Evolutionary conservation across 2,329 filamentous ascomycete species (phyloP), one percentile per base, ranked within the genome.

Genomic region (Microdochium bolleyi): DNA sequence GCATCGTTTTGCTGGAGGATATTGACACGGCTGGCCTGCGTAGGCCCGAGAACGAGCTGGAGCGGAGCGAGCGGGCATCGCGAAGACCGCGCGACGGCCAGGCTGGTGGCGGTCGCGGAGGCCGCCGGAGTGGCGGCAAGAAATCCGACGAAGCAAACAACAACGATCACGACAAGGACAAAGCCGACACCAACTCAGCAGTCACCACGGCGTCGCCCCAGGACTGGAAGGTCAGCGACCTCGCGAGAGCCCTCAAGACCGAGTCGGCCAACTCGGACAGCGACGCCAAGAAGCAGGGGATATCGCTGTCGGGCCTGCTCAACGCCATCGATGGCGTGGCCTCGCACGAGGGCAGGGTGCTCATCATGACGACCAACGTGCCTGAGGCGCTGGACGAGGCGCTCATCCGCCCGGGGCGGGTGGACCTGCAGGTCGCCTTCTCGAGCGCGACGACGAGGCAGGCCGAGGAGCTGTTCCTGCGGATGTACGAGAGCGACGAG

Each of bases 321-420:
- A 95, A 95, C 67, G 86, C 87, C 54, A 89, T 95, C 55, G 89
- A 95, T 61, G 88, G 89, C 52, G 88, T 91, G 1, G 87, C 86
- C 1, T 87, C 84, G 2, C 87, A 89, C 60, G 88, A 92, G 69
- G 88, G 88, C 24, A 80, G 87, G 48, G 80, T 92, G 13, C 77
- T 92, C 19, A 84, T 92, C 70, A 90, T 92, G 85, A 92, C 88
- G 0, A 90, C 87, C 30, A 94, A 92, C 67, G 79, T 83, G 55
- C 85, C 85, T 2, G 84, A 92, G 60, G 76, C 80, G 14, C 78
- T 92, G 0, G 88, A 92, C 62, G 78, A 84, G 48, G 88, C 87
- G 0, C 76, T 94, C 5, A 84, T 91, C 50, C 77, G 88, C 0
- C 87, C 88, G 0, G 87, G 88, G 1, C 76, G 87, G 1, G 83